Evolutionary conservation across 192 early-diverging fungal species (phyloP).

Genomic region (Geranomyces variabilis): DNA sequence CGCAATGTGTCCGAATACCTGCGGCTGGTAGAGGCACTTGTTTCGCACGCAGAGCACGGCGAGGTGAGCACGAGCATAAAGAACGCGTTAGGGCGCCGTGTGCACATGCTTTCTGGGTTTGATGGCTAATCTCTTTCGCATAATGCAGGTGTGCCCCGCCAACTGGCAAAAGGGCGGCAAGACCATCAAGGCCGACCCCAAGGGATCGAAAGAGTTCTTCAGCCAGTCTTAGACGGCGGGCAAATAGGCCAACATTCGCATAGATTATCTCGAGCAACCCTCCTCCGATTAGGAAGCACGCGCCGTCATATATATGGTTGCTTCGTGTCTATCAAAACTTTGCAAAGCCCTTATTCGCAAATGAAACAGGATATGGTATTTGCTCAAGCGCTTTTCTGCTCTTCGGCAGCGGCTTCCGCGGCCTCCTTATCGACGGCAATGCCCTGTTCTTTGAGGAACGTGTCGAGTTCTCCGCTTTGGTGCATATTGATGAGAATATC

Average conservation of each 20-base stretch:
- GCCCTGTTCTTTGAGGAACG: slow-evolving; percentile 75
- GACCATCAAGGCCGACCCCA: slow-evolving; percentile 54
- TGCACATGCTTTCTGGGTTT: not conserved
- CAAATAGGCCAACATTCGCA: not conserved
- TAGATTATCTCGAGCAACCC: too few relatives aligned
- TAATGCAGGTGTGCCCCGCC: slow-evolving; percentile 54
- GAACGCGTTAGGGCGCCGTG: not conserved
- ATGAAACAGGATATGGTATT: too few relatives aligned
- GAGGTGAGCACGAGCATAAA: not conserved
- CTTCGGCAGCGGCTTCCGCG: slow-evolving; percentile 1
- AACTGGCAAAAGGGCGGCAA: slow-evolving; percentile 56
- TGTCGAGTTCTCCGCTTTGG: slow-evolving; percentile 77
- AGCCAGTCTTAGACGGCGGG: slow-evolving; percentile 7
- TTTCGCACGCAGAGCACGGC: slow-evolving; percentile 80
- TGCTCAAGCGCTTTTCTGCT: too few relatives aligned
- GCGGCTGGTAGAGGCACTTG: slow-evolving; percentile 87
- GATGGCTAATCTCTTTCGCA: not conserved
- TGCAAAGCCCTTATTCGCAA: too few relatives aligned
- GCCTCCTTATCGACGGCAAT: slow-evolving; percentile 43
- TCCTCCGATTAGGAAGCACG: too few relatives aligned
- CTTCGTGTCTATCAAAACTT: too few relatives aligned
- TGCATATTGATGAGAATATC: slow-evolving; percentile 90
- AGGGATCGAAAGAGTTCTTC: slow-evolving; percentile 52
- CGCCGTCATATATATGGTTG: too few relatives aligned
- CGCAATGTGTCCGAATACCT: slow-evolving; percentile 84